Base-by-base conservation (phyloP, 169 alveolate species). In the Eimeria praecox region DNA sequence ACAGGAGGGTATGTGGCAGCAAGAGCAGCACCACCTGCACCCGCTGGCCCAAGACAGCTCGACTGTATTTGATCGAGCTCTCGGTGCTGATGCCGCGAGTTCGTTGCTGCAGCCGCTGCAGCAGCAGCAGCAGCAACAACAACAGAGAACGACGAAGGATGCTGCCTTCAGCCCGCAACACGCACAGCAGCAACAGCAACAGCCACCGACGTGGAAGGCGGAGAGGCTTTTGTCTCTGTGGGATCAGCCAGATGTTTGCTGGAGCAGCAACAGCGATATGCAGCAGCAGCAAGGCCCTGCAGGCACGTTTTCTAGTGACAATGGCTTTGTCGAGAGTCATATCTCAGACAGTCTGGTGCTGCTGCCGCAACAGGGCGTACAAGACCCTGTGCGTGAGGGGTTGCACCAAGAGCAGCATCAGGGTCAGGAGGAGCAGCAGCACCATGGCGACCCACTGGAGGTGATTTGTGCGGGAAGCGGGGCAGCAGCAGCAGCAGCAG, bases 181-280 rank as follows among this genome's bases (percentile, higher is more conserved):
- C 33, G 80, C 78, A n/a, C 92, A 59, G 35, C 92, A 56, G 59
- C 92, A 85, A 44, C 92, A 54, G 78, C 92, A 83, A 44, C 92
- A 85, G 92, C 56, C 30, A 5, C 59, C 52, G 35, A 35, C 78
- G 30, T 85, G 92, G 92, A 71, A 85, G 38, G 42, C 77, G 8
- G 75, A 56, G 80, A 33, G 92, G 78, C 77, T 85, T 85, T 59
- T 85, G 59, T 85, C 80, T 27, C 54, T 85, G 2, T 85, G 92
- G 92, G 92, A 85, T 6, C 92, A 85, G 78, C 80, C 92, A 40
- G 92, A 85, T 33, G 80, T 38, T 20, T 85, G 92, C 62, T 85
- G 92, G 92, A 59, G 80, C 80, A 33, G 80, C 92, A 85, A 42
- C 92, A 85, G 80, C 59, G 78, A 85, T 27, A 59, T 59, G 80